phyloP scores from a whole-genome alignment of 2,329 filamentous ascomycete genomes.

The Sporothrix phasma region DNA sequence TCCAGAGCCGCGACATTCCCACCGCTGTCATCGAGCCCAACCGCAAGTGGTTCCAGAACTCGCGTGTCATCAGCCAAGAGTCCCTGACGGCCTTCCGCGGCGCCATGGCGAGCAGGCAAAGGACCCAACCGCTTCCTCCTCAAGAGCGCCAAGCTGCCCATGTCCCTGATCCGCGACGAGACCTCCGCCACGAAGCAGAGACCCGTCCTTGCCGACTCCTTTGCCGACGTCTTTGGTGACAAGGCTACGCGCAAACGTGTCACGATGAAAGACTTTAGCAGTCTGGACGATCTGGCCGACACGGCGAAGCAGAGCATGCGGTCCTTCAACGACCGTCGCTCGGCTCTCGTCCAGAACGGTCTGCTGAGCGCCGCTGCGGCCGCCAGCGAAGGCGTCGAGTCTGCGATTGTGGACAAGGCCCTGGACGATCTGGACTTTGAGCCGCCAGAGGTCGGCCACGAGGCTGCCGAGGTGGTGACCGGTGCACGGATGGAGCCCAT shows the following conservation, averaged over 20 bases:
- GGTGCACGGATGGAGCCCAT: slow-evolving; percentile 67
- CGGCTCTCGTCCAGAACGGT: slow-evolving; percentile 55
- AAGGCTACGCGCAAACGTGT: slow-evolving; percentile 89
- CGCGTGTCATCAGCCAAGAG: slow-evolving; percentile 80
- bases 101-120: slow-evolving; percentile 84
- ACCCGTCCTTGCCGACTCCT: slow-evolving; percentile 36
- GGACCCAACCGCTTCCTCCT: slow-evolving; percentile 93
- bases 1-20: slow-evolving; percentile 66
- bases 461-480: slow-evolving; percentile 29
- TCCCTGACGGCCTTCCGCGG: slow-evolving; percentile 60
- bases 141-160: slow-evolving; percentile 93
- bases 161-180: slow-evolving; percentile 82
- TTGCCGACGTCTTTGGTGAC: slow-evolving; percentile 81
- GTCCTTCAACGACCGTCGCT: slow-evolving; percentile 63
- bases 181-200: slow-evolving; percentile 56
- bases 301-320: slow-evolving; percentile 73
- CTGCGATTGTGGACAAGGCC: slow-evolving; percentile 22
- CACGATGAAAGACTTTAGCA: slow-evolving; percentile 55
- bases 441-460: slow-evolving; percentile 14
- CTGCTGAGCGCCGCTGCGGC: slow-evolving; percentile 50
- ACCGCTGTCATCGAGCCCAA: slow-evolving; percentile 88
- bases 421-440: slow-evolving; percentile 31
- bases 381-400: slow-evolving; percentile 41
- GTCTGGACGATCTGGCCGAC: slow-evolving; percentile 70
- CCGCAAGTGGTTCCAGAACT: slow-evolving; percentile 96